Evolutionary conservation across 306 rosid species (phyloP).

Genomic region (Biancaea sappan): DNA sequence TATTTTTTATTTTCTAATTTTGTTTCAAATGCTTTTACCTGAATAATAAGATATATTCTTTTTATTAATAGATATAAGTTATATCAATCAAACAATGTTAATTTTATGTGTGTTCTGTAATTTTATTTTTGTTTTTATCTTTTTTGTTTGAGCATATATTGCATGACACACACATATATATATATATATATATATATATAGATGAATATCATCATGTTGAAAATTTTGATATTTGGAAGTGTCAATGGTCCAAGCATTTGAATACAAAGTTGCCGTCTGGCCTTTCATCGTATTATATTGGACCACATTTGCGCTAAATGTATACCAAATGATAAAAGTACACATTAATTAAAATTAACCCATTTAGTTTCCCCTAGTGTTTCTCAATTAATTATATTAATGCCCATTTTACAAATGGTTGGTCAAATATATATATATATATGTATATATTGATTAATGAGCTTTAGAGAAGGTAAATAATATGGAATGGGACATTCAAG

Average conservation of each 20-base stretch:
- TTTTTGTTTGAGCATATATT: too few species aligned
- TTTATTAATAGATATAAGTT: too few species aligned
- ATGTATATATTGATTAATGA: background rate
- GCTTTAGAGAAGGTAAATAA: background rate
- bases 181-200: too few species aligned
- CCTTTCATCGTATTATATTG: constrained; percentile 21
- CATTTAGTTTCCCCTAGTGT: background rate
- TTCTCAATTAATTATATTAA: background rate
- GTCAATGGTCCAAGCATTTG: constrained; percentile 32
- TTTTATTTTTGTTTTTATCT: too few species aligned
- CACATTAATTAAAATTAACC: background rate
- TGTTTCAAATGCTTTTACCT: too few species aligned
- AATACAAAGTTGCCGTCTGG: constrained; percentile 26
- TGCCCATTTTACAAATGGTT: background rate
- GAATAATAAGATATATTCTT: too few species aligned
- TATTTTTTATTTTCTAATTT: too few species aligned
- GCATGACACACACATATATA: too few species aligned
- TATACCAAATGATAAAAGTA: constrained; percentile 17
- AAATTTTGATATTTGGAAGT: constrained; percentile 10
- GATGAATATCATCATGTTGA: too few species aligned
- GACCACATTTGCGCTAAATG: constrained; percentile 35
- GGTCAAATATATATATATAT: background rate
- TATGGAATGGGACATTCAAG: background rate
- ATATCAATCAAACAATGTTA: too few species aligned
- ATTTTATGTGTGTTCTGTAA: too few species aligned